Evolutionary conservation across 202 grass and related monocot species (phyloP).

Genomic region (Setaria italica): DNA sequence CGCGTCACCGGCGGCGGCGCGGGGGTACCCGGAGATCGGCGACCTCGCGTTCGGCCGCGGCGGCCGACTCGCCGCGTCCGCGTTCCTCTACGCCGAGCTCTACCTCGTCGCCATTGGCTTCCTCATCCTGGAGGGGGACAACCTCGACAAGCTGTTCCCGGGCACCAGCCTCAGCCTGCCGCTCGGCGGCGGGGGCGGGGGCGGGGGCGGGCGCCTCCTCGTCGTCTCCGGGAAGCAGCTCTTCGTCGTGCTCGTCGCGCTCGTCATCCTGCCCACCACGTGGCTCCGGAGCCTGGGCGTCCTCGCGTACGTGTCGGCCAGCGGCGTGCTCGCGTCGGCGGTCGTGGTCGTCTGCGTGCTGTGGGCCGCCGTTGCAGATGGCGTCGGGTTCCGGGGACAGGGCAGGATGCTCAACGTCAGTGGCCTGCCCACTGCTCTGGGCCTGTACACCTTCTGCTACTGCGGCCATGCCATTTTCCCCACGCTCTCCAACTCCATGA

Average conservation of each 20-base stretch:
- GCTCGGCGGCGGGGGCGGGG: background rate
- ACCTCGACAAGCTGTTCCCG: constrained; percentile 84
- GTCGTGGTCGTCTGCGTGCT: constrained; percentile 70
- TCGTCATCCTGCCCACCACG: constrained; percentile 75
- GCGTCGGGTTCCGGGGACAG: constrained; percentile 65
- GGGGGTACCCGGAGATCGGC: constrained; percentile 79
- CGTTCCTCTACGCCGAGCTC: constrained; percentile 85
- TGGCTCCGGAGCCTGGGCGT: constrained; percentile 70
- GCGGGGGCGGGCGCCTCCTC: background rate
- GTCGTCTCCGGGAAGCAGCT: constrained; percentile 67
- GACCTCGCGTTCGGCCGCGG: constrained; percentile 64
- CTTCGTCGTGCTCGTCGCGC: constrained; percentile 63
- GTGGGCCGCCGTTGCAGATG: constrained; percentile 58
- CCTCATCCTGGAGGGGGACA: constrained; percentile 87
- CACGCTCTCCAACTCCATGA: constrained; percentile 76
- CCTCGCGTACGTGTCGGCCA: constrained; percentile 78
- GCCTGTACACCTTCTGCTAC: constrained; percentile 80
- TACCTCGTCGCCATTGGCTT: constrained; percentile 86
- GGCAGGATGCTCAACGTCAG: constrained; percentile 60
- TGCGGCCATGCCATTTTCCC: constrained; percentile 92
- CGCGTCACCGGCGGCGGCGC: constrained; percentile 32
- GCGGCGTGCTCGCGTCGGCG: constrained; percentile 70
- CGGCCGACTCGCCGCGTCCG: constrained; percentile 64
- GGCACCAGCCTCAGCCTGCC: constrained; percentile 41
- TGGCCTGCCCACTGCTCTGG: constrained; percentile 70